Base-by-base conservation (phyloP, 169 alveolate genomes). In the Plasmodium gaboni region DNA sequence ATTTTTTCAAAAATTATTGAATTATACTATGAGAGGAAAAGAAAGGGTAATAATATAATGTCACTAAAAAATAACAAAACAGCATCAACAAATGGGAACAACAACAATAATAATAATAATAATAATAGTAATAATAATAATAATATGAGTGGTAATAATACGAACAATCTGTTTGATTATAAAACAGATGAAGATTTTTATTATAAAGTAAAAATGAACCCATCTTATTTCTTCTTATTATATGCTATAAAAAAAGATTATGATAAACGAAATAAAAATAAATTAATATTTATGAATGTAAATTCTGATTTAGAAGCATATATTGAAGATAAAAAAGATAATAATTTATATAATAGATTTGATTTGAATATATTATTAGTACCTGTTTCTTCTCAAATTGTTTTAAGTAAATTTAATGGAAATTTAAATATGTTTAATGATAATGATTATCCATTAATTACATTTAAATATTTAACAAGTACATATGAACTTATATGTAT, bases 231-330 rank as follows among this genome's bases (percentile, higher is more conserved):
- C 73, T 80, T 80, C 64, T 61, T 80, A 26, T 28, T 80, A 26
- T 80, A 80, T 80, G 73, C 90, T 8, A 68, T 80, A 55, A 80
- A 80, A n/a, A 80, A 68, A 22, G 90, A 80, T 48, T 80, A 80
- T 71, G 90, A 80, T 50, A 80, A 80, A 48, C 67, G 69, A 48
- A 80, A 42, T 60, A 80, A 80, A 44, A 80, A 80, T 72, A 80
- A 80, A 59, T 26, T 80, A 12, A 42, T 80, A 55, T 80, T 80
- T 67, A 80, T 80, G 90, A 80, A 80, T 22, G 61, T 80, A 10
- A 68, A 80, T 24, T 80, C 90, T 0, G 90, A 80, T 15, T 42
- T 80, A 15, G 90, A 80, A 42, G n/a, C 64, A 1, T 80, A 80
- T 68, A 50, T 80, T 15, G 90, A 80, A 61, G 90, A 80, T 71